Percentiles rank a stretch among this genome's conserved stretches.
Conservation (phyloP, 2,329 filamentous ascomycete species). For the Escovopsis sp. region DNA sequence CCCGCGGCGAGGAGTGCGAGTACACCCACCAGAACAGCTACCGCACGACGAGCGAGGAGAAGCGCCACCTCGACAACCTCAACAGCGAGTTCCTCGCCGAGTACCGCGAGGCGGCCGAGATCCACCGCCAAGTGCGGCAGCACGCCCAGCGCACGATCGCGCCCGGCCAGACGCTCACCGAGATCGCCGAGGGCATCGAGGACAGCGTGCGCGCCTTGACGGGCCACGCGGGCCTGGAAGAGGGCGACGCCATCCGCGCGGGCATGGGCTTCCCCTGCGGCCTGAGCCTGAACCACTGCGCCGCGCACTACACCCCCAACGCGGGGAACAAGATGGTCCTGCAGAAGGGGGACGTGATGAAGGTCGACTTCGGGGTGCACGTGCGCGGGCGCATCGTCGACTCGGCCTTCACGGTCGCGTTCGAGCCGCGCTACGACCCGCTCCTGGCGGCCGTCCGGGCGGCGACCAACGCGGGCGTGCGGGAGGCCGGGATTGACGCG, state of each 20-base stretch:
- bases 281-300: slow-evolving; percentile 69
- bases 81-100: slow-evolving; percentile 67
- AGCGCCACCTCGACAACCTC: slow-evolving; percentile 66
- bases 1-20: slow-evolving; percentile 61
- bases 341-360: slow-evolving; percentile 61
- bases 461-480: slow-evolving; percentile 70
- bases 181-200: slow-evolving; percentile 80
- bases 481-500: slow-evolving; percentile 79
- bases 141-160: slow-evolving; percentile 69
- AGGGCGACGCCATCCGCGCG: slow-evolving; percentile 62
- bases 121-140: slow-evolving; percentile 75
- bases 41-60: slow-evolving; percentile 70
- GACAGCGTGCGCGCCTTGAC: slow-evolving; percentile 63
- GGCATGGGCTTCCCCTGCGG: slow-evolving; percentile 83
- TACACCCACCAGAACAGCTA: slow-evolving; percentile 64
- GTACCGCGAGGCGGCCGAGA: slow-evolving; percentile 72
- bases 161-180: slow-evolving; percentile 64
- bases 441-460: slow-evolving; percentile 58
- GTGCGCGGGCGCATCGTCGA: slow-evolving; percentile 69
- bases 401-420: slow-evolving; percentile 65
- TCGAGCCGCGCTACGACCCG: slow-evolving; percentile 60
- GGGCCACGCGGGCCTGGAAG: slow-evolving; percentile 59
- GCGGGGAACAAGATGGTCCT: slow-evolving; percentile 68
- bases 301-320: slow-evolving; percentile 78
- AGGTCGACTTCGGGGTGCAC: slow-evolving; percentile 71